Evolutionary conservation across 192 early-diverging fungal species (phyloP).

Genomic region (Coemansia sp.): DNA sequence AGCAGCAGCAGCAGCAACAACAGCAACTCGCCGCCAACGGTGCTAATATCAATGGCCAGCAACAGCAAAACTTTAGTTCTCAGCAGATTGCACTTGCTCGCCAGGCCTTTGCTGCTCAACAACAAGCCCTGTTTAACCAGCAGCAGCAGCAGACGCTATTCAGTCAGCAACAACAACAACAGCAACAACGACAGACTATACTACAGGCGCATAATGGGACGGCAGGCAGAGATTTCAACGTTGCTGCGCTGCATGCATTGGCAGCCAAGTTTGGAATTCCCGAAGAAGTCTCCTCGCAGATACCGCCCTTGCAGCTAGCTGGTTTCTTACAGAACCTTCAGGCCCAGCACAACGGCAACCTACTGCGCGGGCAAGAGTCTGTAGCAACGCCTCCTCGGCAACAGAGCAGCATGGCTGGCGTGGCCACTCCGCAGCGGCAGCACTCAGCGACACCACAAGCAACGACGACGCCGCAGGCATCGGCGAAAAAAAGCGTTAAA

Average conservation of each 20-base stretch:
- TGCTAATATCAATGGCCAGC: background rate
- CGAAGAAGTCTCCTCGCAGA: slow-evolving; percentile 17
- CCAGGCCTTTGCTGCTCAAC: slow-evolving; percentile 20
- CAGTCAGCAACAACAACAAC: slow-evolving; percentile 19
- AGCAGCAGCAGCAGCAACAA: slow-evolving; percentile 32
- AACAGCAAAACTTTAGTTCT: background rate
- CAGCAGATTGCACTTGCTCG: slow-evolving; percentile 6
- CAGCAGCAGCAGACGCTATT: slow-evolving; percentile 33
- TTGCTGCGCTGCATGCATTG: slow-evolving; percentile 26
- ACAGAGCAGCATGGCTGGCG: slow-evolving; percentile 3
- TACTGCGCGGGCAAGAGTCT: background rate
- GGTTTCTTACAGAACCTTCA: slow-evolving; percentile 33
- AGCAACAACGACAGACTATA: background rate
- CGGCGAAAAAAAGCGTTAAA: slow-evolving; percentile 25
- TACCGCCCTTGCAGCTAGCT: slow-evolving; percentile 34
- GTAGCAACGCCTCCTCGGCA: background rate
- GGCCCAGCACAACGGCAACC: slow-evolving; percentile 23
- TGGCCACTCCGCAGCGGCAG: slow-evolving; percentile 32
- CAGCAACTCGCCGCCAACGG: slow-evolving; percentile 7
- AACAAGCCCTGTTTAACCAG: slow-evolving; percentile 6
- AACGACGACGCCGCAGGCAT: slow-evolving; percentile 1
- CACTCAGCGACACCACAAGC: slow-evolving; percentile 13
- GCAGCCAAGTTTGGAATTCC: slow-evolving; percentile 35
- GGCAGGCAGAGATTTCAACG: slow-evolving; percentile 2
- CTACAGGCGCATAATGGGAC: slow-evolving; percentile 1